A percentile compares a stretch with the other conserved stretches of the same genome.
Evolutionary conservation across 2,329 filamentous ascomycete species (phyloP).

Genomic region (Trichoderma sp.): DNA sequence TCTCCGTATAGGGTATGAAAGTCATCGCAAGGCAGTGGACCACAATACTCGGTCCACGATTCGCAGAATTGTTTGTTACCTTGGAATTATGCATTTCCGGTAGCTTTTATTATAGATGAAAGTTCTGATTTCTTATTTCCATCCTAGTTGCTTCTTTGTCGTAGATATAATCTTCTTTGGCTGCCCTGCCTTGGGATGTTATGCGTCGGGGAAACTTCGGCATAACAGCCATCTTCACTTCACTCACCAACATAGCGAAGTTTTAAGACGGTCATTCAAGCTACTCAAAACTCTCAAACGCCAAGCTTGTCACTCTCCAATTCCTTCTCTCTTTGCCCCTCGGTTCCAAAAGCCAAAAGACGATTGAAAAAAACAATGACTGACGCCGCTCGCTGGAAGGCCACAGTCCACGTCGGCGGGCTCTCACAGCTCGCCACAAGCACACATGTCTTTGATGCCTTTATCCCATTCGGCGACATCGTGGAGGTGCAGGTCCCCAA

Average conservation of each 20-base stretch:
- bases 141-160: too few species aligned
- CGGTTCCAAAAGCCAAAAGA: not conserved
- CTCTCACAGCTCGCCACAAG: conserved; percentile 77
- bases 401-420: conserved; percentile 89
- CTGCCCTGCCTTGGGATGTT: not conserved
- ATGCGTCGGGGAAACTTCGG: conserved; percentile 6
- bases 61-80: not conserved
- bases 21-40: not conserved
- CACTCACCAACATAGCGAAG: not conserved
- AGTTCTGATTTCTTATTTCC: not conserved
- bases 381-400: conserved; percentile 80
- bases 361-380: conserved; percentile 64
- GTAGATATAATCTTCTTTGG: not conserved
- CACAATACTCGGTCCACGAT: not conserved
- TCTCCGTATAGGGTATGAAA: not conserved
- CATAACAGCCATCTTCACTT: not conserved
- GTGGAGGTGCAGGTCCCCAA: conserved; percentile 88
- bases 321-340: not conserved
- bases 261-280: conserved; percentile 9
- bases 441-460: conserved; percentile 80
- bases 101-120: not conserved
- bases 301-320: not conserved
- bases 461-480: conserved; percentile 96
- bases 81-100: not conserved
- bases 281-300: not conserved